Percentiles rank a stretch among this genome's conserved stretches.
Evolutionary conservation across 805 yeast genomes (phyloP).

Genomic region (Candida fluviatilis): DNA sequence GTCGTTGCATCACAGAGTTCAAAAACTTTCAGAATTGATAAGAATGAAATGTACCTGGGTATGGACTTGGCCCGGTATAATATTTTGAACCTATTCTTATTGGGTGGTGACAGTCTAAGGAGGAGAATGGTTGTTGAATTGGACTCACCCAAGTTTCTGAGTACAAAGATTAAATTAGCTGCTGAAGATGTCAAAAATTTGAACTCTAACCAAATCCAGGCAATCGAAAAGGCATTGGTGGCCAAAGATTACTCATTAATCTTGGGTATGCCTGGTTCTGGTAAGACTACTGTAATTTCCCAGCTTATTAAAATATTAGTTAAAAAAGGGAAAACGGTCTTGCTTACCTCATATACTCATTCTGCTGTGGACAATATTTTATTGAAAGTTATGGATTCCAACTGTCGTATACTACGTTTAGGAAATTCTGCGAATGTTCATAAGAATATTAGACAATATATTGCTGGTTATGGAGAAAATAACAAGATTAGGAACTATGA

Average conservation of each 20-base stretch:
- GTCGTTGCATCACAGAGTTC: slow-evolving; percentile 3
- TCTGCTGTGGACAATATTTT: slow-evolving; percentile 95
- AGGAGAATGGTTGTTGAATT: slow-evolving; percentile 52
- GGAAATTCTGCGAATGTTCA: slow-evolving; percentile 63
- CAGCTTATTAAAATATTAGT: slow-evolving; percentile 63
- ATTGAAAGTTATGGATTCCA: slow-evolving; percentile 51
- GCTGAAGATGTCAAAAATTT: slow-evolving; percentile 26
- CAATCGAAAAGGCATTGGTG: slow-evolving; percentile 59
- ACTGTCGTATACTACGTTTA: slow-evolving; percentile 52
- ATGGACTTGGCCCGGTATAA: slow-evolving; percentile 76
- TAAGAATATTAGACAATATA: slow-evolving; percentile 50
- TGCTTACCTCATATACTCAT: slow-evolving; percentile 85
- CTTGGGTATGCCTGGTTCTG: slow-evolving; percentile 98
- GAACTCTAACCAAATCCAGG: slow-evolving; percentile 69
- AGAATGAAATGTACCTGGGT: slow-evolving; percentile 72
- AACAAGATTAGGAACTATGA: slow-evolving; percentile 33
- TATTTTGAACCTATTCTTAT: slow-evolving; percentile 60
- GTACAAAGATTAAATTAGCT: slow-evolving; percentile 16
- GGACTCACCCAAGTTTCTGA: slow-evolving; percentile 41
- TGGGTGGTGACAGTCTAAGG: slow-evolving; percentile 42
- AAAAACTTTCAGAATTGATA: slow-evolving; percentile 61
- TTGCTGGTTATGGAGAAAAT: slow-evolving; percentile 38
- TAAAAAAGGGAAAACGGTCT: slow-evolving; percentile 56
- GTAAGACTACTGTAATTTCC: slow-evolving; percentile 65
- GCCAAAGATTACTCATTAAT: slow-evolving; percentile 76